phyloP scores from a whole-genome alignment of 1,139 yeast genomes.

The Martiniozyma asiatica region DNA sequence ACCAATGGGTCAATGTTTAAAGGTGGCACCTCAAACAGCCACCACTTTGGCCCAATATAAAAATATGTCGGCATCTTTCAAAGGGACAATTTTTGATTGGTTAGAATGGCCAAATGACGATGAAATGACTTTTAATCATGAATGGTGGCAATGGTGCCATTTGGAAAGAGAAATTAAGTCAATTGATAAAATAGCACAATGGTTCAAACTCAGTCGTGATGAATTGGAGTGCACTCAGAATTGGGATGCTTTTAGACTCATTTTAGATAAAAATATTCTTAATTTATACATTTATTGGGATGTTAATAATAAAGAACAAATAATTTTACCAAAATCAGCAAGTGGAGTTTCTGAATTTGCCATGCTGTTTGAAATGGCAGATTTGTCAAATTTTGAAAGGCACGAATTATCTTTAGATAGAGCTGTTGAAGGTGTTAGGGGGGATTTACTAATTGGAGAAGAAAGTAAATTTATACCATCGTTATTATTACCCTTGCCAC shows the following conservation, averaged over 20 bases:
- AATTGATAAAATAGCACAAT: not conserved
- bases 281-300: no score
- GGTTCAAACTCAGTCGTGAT: not conserved
- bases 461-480: slow-evolving; percentile 1
- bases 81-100: not conserved
- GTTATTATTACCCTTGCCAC: slow-evolving; percentile 3
- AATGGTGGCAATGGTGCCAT: slow-evolving; percentile 1
- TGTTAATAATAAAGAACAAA: no score
- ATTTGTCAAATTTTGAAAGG: slow-evolving; percentile 2
- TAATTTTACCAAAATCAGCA: no score
- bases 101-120: not conserved
- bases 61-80: not conserved
- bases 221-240: not conserved
- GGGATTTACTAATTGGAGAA: not conserved
- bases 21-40: slow-evolving; percentile 3
- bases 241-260: not conserved
- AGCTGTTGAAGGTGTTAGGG: slow-evolving; percentile 3
- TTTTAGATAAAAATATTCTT: no score
- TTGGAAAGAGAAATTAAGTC: not conserved
- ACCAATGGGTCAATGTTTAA: slow-evolving; percentile 4
- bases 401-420: slow-evolving; percentile 1
- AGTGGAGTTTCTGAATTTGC: no score
- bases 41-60: slow-evolving; percentile 1
- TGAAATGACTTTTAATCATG: slow-evolving; percentile 3
- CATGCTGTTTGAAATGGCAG: slow-evolving; percentile 1